Evolutionary conservation across 2,329 filamentous ascomycete genomes (phyloP).

Genomic region (Tricladium varicosporioides): DNA sequence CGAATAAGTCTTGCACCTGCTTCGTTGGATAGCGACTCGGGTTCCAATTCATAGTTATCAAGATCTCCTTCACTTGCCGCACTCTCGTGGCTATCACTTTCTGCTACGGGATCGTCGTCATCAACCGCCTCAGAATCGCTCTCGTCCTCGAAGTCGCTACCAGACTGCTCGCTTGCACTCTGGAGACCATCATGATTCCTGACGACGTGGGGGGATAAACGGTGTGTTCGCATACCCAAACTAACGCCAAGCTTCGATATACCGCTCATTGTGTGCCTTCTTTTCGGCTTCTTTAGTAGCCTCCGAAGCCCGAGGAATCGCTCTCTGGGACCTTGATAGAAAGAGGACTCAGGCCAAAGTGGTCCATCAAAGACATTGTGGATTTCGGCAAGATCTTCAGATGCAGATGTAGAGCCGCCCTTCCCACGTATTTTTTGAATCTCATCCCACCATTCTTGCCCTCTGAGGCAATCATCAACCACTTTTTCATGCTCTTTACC

Average conservation of each 20-base stretch:
- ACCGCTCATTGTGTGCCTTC: conserved; percentile 31
- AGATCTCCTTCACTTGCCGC: conserved; percentile 43
- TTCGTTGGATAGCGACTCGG: conserved; percentile 16
- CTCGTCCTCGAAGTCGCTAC: conserved; percentile 37
- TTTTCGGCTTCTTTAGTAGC: conserved; percentile 57
- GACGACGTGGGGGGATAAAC: conserved; percentile 46
- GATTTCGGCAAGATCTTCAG: conserved; percentile 44
- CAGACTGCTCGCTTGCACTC: conserved; percentile 44
- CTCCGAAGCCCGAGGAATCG: conserved; percentile 58
- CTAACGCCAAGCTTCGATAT: conserved; percentile 57
- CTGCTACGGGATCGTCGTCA: conserved; percentile 31
- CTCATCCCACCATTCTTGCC: conserved; percentile 82
- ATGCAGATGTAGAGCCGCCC: conserved; percentile 32
- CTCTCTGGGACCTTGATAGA: conserved; percentile 46
- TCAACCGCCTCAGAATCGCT: conserved; percentile 41
- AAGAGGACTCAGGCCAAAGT: conserved; percentile 51
- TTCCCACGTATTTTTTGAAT: conserved; percentile 55
- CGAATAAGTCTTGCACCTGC: conserved; percentile 23
- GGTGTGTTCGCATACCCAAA: conserved; percentile 74
- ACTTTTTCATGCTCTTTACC: conserved; percentile 55
- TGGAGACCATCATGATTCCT: conserved; percentile 40
- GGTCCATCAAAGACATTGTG: conserved; percentile 42
- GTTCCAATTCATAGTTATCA: conserved; percentile 36
- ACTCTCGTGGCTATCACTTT: conserved; percentile 35
- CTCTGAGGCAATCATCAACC: conserved; percentile 64